These are phyloP conservation scores for Dendrobium huoshanense DNA, from an alignment of 106 monocot genomes.

Conservation along the genomic window DNA sequence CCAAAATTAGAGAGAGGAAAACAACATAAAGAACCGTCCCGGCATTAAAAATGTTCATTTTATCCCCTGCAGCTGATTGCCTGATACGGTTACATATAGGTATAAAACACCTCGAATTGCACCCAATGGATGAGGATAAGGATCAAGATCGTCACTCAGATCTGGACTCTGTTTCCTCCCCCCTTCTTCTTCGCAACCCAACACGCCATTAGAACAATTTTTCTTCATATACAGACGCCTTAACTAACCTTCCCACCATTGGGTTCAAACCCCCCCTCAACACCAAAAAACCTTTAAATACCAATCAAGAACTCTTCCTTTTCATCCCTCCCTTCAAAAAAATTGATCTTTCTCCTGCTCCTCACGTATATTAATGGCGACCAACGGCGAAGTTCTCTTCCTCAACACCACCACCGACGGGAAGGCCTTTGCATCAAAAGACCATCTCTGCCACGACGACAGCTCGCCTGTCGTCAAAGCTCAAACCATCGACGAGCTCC, in stretches of 20 bases:
- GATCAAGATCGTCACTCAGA: neutral
- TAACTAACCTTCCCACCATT: too few species aligned
- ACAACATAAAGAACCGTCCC: too few species aligned
- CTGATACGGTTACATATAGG: too few species aligned
- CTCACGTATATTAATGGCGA: neutral
- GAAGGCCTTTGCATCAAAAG: constrained; percentile 16
- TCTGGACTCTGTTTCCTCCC: neutral
- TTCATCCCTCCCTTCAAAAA: neutral
- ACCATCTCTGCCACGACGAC: constrained; percentile 93
- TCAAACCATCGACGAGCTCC: constrained; percentile 94
- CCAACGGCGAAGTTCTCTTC: neutral
- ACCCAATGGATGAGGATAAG: neutral
- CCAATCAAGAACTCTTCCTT: neutral
- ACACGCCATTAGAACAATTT: neutral
- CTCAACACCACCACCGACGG: neutral
- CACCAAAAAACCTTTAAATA: neutral
- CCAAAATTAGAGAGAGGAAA: too few species aligned
- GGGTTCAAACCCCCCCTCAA: neutral
- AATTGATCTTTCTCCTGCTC: neutral
- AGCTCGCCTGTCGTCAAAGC: constrained; percentile 80
- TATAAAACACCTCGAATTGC: neutral
- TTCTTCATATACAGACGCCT: neutral
- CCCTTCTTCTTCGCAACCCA: neutral
- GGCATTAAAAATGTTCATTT: too few species aligned
- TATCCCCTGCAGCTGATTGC: too few species aligned